These are phyloP conservation scores for Claviceps maximensis DNA, from an alignment of 2,329 filamentous ascomycete genomes.

Conservation along the genomic window DNA sequence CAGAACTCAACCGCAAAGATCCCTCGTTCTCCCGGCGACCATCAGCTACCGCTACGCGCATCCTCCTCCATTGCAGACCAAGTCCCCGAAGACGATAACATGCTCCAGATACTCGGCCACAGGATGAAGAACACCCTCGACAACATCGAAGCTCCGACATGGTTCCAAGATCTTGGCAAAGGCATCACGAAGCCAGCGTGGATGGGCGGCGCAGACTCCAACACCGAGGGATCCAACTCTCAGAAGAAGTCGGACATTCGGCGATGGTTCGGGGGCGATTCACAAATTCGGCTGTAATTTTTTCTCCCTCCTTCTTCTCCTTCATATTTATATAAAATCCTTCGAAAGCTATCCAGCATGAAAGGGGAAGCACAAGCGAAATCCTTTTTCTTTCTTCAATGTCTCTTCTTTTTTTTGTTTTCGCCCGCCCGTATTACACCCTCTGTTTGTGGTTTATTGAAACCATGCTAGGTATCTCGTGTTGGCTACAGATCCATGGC, in stretches of 20 bases:
- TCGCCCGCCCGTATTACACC: too few relatives aligned
- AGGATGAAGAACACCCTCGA: slow-evolving; percentile 89
- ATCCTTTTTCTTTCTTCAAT: too few relatives aligned
- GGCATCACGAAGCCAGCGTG: slow-evolving; percentile 67
- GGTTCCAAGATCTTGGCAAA: slow-evolving; percentile 60
- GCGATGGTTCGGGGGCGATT: slow-evolving; percentile 43
- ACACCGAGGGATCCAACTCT: slow-evolving; percentile 18
- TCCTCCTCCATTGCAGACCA: slow-evolving; percentile 21
- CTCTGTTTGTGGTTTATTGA: too few relatives aligned
- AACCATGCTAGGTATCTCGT: too few relatives aligned
- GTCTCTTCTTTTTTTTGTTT: too few relatives aligned
- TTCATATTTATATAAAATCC: too few relatives aligned
- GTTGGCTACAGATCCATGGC: too few relatives aligned
- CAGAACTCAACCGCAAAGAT: slow-evolving; percentile 22
- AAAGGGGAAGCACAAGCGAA: background rate
- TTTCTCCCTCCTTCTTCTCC: background rate
- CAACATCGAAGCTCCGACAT: slow-evolving; percentile 65
- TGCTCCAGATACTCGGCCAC: slow-evolving; percentile 73
- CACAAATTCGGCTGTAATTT: slow-evolving; percentile 10
- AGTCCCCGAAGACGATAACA: slow-evolving; percentile 59
- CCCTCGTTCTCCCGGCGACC: slow-evolving; percentile 14
- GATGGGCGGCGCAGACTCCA: slow-evolving; percentile 59
- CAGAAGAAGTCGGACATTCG: slow-evolving; percentile 31
- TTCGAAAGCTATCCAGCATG: background rate
- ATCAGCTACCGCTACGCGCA: background rate